These are phyloP conservation scores for Penicillium manginii DNA, from an alignment of 495 filamentous ascomycete species.

Conservation along the genomic window DNA sequence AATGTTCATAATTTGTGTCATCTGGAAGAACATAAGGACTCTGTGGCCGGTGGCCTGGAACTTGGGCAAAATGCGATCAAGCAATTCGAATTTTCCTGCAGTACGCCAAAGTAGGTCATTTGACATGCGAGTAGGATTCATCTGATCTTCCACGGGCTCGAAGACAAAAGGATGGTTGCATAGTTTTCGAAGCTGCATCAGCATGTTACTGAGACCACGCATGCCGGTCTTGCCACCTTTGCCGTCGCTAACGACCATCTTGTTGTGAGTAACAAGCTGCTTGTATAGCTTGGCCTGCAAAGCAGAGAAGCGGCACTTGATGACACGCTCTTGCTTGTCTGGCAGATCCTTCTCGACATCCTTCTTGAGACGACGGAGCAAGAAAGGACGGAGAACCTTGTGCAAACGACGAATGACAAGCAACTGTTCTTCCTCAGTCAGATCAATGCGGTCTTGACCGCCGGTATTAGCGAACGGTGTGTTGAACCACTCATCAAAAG, in stretches of 20 bases:
- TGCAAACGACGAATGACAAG: constrained; percentile 97
- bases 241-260: constrained; percentile 88
- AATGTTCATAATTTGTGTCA: constrained; percentile 99
- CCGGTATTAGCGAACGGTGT: constrained; percentile 98
- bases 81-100: constrained; percentile 93
- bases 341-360: constrained; percentile 98
- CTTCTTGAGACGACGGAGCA: constrained; percentile 97
- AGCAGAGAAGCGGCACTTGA: constrained; percentile 98
- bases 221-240: constrained; percentile 95
- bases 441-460: constrained; percentile 96
- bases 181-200: constrained; percentile 98
- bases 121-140: constrained; percentile 84
- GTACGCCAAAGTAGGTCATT: constrained; percentile 97
- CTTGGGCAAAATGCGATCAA: constrained; percentile 91
- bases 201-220: constrained; percentile 97
- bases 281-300: constrained; percentile 92
- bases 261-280: constrained; percentile 93
- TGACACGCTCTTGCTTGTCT: constrained; percentile 97
- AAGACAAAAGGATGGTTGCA: constrained; percentile 99
- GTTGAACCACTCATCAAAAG: constrained; percentile 99
- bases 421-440: constrained; percentile 98
- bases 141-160: constrained; percentile 94
- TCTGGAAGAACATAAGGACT: constrained; percentile 99
- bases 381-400: constrained; percentile 95
- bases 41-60: constrained; percentile 88